Base-by-base conservation (phyloP, 495 filamentous ascomycete species). In the Hypoxylon lienhwacheense region DNA sequence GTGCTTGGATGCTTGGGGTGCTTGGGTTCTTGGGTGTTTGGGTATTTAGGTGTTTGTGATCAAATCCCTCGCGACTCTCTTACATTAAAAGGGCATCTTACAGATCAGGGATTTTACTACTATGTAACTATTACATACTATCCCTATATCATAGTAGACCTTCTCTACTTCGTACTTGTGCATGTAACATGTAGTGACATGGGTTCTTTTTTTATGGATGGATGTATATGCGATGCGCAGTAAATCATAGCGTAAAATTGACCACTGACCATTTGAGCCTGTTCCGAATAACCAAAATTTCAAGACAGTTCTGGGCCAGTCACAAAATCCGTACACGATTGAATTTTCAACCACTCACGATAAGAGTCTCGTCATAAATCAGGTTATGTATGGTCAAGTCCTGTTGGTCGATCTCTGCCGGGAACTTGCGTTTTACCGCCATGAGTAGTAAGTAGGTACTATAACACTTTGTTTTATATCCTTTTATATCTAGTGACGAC, bases 341-440 rank as follows among this genome's bases (percentile, higher is more conserved):
- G 52, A 61, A 55, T 61, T 61, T 61, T 32, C 47, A 48, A 53
- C 58, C 58, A 61, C 35, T 61, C 42, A 61, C 15, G 34, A 34
- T 25, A 28, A 20, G 24, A 36, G n/a, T 47, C n/a, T n/a, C 24
- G 15, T 31, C 40, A 41, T 45, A 19, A 49, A 40, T 49, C 40
- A 51, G 15, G 39, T 45, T 39, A 19, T 24, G n/a, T n/a, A 33
- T 48, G 22, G 6, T 32, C 7, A 26, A 45, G 24, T 37, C 31
- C 48, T 28, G 29, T 12, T 25, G 25, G 16, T 14, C 22, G 24
- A 14, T 1, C 35, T 19, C 11, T 20, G 11, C 19, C 21, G 1
- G 21, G n/a, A 41, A 41, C 11, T 41, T 12, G 20, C 21, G 15
- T 19, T 25, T 41, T 41, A 41, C 37, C 37, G 37, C 37, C 21